Conservation (phyloP, 495 filamentous ascomycete species). For the Podospora anserina region DNA sequence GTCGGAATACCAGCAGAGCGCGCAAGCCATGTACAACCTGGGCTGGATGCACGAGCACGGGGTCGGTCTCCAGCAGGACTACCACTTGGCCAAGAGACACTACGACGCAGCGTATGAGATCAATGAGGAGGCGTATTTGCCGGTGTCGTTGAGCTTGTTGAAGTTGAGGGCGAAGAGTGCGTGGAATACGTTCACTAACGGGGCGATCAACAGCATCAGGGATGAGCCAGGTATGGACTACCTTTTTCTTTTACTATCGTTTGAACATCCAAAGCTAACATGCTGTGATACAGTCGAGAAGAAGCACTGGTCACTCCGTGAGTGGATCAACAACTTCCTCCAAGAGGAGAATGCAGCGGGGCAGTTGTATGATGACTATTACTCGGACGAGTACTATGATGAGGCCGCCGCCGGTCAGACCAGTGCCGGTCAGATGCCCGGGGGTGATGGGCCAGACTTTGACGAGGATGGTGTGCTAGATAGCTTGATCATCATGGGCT, state of each 20-base stretch:
- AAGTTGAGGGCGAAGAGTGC: slow-evolving; percentile 81
- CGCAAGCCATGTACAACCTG: slow-evolving; percentile 94
- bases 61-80: slow-evolving; percentile 88
- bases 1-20: slow-evolving; percentile 83
- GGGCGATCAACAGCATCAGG: slow-evolving; percentile 83
- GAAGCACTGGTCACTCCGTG: slow-evolving; percentile 69
- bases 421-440: slow-evolving; percentile 53
- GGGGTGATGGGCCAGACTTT: slow-evolving; percentile 45
- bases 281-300: slow-evolving; percentile 37
- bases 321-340: slow-evolving; percentile 83
- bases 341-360: slow-evolving; percentile 57
- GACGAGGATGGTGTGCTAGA: slow-evolving; percentile 72
- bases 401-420: slow-evolving; percentile 29
- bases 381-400: slow-evolving; percentile 48
- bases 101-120: slow-evolving; percentile 91
- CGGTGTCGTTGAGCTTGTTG: slow-evolving; percentile 80
- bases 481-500: slow-evolving; percentile 73
- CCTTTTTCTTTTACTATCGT: background rate
- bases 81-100: slow-evolving; percentile 92
- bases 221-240: slow-evolving; percentile 71
- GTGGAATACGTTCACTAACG: slow-evolving; percentile 91
- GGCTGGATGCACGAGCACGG: slow-evolving; percentile 99
- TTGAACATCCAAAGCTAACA: slow-evolving; percentile 59
- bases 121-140: slow-evolving; percentile 91
- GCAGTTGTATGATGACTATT: slow-evolving; percentile 56